Percentiles rank a stretch among this genome's conserved stretches.
Conservation (phyloP, 345 rosid genomes). For the Corymbia maculata region DNA sequence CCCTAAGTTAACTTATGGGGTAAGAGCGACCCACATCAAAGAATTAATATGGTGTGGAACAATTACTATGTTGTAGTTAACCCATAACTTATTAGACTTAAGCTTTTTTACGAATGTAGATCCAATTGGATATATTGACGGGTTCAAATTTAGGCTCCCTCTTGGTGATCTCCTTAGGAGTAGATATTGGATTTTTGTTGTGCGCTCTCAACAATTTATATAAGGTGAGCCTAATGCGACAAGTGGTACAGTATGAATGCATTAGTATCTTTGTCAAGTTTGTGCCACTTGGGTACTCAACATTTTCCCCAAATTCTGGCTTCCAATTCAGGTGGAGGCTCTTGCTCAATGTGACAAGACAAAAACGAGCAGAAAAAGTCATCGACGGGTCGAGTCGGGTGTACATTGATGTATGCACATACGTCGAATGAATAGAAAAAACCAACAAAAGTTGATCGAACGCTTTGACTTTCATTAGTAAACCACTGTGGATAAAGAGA, state of each 20-base stretch:
- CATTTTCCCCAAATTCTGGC: neutral
- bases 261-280: neutral
- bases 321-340: neutral
- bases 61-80: too few relatives aligned
- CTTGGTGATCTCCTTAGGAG: too few relatives aligned
- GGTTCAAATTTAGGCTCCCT: too few relatives aligned
- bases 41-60: too few relatives aligned
- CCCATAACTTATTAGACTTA: too few relatives aligned
- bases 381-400: neutral
- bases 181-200: too few relatives aligned
- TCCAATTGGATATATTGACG: too few relatives aligned
- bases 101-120: too few relatives aligned
- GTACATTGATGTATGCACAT: neutral
- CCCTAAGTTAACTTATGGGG: too few relatives aligned
- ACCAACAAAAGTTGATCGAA: neutral
- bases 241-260: neutral
- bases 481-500: neutral
- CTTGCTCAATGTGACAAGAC: neutral
- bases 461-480: neutral
- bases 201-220: too few relatives aligned
- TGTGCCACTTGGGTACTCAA: neutral
- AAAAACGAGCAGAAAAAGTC: neutral
- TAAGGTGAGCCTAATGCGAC: too few relatives aligned
- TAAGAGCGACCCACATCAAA: too few relatives aligned
- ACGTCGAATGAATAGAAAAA: neutral